These are phyloP conservation scores for Suhomyces kilbournensis DNA, from an alignment of 805 yeast species.

Conservation along the genomic window DNA sequence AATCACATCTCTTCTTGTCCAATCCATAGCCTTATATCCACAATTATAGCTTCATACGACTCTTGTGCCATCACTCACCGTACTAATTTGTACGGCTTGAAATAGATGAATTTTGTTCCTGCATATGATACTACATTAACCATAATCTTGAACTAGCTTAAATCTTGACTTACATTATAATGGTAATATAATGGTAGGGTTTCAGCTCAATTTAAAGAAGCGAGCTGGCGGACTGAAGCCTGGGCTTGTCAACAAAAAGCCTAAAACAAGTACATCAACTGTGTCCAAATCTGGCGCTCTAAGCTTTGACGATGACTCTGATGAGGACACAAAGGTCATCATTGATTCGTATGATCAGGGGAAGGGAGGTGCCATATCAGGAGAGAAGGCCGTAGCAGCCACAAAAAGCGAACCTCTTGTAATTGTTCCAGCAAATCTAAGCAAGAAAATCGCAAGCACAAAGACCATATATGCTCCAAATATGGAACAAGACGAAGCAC, in stretches of 20 bases:
- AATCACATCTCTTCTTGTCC: not conserved
- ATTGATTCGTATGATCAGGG: conserved; percentile 24
- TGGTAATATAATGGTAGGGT: conserved; percentile 16
- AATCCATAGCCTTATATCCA: not conserved
- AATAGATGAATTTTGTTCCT: not conserved
- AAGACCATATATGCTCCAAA: conserved; percentile 6
- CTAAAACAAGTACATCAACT: not conserved
- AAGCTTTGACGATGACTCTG: conserved; percentile 17
- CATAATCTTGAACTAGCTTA: not conserved
- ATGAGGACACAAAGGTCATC: conserved; percentile 14
- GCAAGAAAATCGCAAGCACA: conserved; percentile 1
- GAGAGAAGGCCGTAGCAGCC: conserved; percentile 7
- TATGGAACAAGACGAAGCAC: conserved; percentile 7
- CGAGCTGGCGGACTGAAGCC: not conserved
- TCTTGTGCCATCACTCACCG: not conserved
- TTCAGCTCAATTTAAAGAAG: conserved; percentile 18
- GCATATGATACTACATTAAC: not conserved
- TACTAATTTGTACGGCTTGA: not conserved
- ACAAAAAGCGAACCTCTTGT: conserved; percentile 12
- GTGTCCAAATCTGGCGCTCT: not conserved
- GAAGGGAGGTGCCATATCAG: conserved; percentile 14
- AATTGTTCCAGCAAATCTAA: conserved; percentile 17
- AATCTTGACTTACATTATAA: not conserved
- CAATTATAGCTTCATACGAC: not conserved
- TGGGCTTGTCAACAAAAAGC: conserved; percentile 2